Conservation (phyloP, 1,284 basidiomycete species). For the Apiotrichum akiyoshidainum region DNA sequence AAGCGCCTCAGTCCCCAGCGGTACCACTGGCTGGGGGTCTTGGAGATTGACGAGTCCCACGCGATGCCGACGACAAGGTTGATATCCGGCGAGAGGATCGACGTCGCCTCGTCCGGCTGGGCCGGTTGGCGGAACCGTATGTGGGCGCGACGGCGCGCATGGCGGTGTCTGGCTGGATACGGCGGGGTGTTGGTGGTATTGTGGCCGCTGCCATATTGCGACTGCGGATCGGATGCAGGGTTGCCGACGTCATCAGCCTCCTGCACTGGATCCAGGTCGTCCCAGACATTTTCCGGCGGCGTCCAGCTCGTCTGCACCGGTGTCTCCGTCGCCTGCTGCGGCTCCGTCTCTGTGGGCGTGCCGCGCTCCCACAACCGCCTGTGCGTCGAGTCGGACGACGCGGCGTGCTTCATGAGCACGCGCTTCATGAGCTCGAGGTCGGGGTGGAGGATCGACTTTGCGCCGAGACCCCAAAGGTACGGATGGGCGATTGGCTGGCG, state of each 20-base stretch:
- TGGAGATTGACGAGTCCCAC: conserved; percentile 29
- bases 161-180: too few species aligned
- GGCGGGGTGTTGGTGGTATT: too few species aligned
- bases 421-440: conserved; percentile 23
- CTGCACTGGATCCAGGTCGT: background rate
- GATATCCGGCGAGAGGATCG: conserved; percentile 32
- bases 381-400: conserved; percentile 12
- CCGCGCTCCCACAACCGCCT: conserved; percentile 18
- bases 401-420: conserved; percentile 12
- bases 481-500: conserved; percentile 36
- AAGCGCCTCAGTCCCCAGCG: conserved; percentile 8
- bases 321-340: too few species aligned
- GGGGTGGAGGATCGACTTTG: conserved; percentile 22
- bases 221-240: too few species aligned
- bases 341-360: background rate
- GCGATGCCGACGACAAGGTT: conserved; percentile 34
- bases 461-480: conserved; percentile 33
- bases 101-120: conserved; percentile 17
- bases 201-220: too few species aligned
- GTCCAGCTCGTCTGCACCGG: background rate
- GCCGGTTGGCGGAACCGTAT: background rate
- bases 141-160: too few species aligned
- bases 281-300: background rate
- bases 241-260: too few species aligned
- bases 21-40: conserved; percentile 10